Percentiles rank a stretch among this genome's conserved stretches.
Conservation (phyloP, 2,329 filamentous ascomycete species). For the Plectosphaerella sp. region DNA sequence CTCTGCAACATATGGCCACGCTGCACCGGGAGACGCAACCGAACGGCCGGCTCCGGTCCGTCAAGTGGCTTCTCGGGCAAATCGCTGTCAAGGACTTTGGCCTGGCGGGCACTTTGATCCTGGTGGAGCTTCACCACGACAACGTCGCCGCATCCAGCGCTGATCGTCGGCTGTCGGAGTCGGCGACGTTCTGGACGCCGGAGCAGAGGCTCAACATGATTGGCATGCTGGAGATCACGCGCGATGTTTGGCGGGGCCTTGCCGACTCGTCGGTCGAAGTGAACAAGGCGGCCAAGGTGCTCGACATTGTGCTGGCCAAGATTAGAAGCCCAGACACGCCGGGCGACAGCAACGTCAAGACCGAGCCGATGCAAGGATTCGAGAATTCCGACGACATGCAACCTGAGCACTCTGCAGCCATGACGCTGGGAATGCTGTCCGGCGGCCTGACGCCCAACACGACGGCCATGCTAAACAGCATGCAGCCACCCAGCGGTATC, state of each 20-base stretch:
- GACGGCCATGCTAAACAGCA: slow-evolving; percentile 18
- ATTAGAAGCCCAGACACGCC: slow-evolving; percentile 47
- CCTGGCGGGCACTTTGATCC: slow-evolving; percentile 78
- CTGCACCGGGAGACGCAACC: slow-evolving; percentile 71
- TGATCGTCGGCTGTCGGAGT: slow-evolving; percentile 34
- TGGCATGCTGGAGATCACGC: slow-evolving; percentile 64
- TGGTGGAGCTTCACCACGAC: slow-evolving; percentile 75
- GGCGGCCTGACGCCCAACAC: slow-evolving; percentile 27
- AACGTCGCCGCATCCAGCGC: slow-evolving; percentile 41
- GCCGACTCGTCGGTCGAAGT: slow-evolving; percentile 81
- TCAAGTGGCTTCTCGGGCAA: slow-evolving; percentile 75
- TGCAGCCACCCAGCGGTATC: slow-evolving; percentile 29
- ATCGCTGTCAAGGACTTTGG: slow-evolving; percentile 82
- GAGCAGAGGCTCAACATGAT: slow-evolving; percentile 72
- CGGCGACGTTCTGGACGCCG: slow-evolving; percentile 50
- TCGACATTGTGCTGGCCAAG: slow-evolving; percentile 83
- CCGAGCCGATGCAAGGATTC: slow-evolving; percentile 6
- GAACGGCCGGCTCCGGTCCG: slow-evolving; percentile 64
- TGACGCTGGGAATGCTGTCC: slow-evolving; percentile 38
- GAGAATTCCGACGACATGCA: slow-evolving; percentile 12
- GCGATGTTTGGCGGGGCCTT: slow-evolving; percentile 74
- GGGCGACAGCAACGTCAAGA: background rate
- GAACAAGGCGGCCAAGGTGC: slow-evolving; percentile 75
- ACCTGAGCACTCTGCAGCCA: slow-evolving; percentile 34
- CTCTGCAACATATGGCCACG: slow-evolving; percentile 72